These are phyloP conservation scores for Solanum phureja DNA, from an alignment of 257 asterid genomes.

Conservation along the genomic window DNA sequence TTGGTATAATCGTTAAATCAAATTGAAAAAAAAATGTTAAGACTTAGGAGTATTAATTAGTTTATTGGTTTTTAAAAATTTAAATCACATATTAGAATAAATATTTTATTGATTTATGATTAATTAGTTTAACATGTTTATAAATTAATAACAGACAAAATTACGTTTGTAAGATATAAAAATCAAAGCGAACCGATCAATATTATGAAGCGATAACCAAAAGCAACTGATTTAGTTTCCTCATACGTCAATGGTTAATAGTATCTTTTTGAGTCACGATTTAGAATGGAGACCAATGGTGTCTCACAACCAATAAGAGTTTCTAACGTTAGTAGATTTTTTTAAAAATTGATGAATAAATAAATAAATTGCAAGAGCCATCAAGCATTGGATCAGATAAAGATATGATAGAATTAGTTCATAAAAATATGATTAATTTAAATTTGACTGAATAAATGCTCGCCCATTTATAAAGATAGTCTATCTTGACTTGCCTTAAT, in stretches of 20 bases:
- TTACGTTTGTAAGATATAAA: accelerated
- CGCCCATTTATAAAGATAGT: background rate
- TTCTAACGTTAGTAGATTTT: background rate
- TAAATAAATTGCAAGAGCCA: background rate
- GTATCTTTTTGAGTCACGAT: background rate
- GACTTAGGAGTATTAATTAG: background rate
- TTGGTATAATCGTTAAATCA: background rate
- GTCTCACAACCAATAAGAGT: background rate
- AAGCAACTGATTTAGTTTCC: background rate
- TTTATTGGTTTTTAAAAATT: background rate
- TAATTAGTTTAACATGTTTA: background rate
- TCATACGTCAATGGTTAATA: background rate
- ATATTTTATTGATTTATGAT: background rate
- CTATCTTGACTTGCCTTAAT: background rate
- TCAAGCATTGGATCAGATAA: background rate
- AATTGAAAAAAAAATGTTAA: background rate
- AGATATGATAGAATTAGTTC: background rate
- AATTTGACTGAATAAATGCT: too few species aligned
- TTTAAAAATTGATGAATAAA: background rate
- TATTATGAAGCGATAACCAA: background rate
- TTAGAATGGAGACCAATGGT: background rate
- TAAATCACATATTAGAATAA: background rate
- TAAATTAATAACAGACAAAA: background rate
- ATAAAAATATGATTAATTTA: background rate
- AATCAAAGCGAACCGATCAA: background rate